Evolutionary conservation across 2,329 filamentous ascomycete species (phyloP), one percentile per base, ranked within the genome.

Genomic region (Fusarium foetens): DNA sequence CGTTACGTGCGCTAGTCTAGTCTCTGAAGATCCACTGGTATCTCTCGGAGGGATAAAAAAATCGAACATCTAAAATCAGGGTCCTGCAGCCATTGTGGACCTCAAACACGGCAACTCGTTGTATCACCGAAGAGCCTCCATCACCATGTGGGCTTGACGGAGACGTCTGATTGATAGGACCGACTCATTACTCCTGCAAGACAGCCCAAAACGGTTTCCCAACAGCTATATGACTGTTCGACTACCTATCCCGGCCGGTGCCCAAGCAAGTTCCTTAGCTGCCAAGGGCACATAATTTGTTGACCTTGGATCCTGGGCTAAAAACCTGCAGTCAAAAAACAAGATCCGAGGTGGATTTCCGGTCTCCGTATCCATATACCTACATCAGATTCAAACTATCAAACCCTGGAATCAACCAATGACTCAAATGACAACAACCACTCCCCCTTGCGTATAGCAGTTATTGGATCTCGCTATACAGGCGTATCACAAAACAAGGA

Each of bases 71-170:
- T 46, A 68, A 72, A 68, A 72, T 72, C 71, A 73, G 71, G 71
- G 71, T 73, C 71, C 57, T 66, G 58, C 70, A 73, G 66, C 70
- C 60, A 54, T 39, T 63, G 71, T 73, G 67, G 67, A 69, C 58
- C 71, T 61, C 57, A 58, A 53, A 52, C 43, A 35, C 70, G 49
- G 63, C 54, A 60, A 60, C 62, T 63, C 67, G 63, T 58, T 59
- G 72, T 63, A n/a, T 66, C 70, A 68, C 75, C 75, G 75, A 76
- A 76, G 74, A 76, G 75, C 75, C 75, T 76, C 75, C 75, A 73
- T 68, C 48, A 25, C 71, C 71, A 76, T 75, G 75, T 76, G 75
- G 75, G 69, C 52, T 74, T 64, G 59, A 68, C 59, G 63, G 63
- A 62, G 63, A 58, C 63, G 43, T 55, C 53, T 63, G 49, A 59